Percentiles rank a stretch among this genome's conserved stretches.
Evolutionary conservation across 2,329 filamentous ascomycete species (phyloP).

Genomic region (Ceratocystis diversiconidia): DNA sequence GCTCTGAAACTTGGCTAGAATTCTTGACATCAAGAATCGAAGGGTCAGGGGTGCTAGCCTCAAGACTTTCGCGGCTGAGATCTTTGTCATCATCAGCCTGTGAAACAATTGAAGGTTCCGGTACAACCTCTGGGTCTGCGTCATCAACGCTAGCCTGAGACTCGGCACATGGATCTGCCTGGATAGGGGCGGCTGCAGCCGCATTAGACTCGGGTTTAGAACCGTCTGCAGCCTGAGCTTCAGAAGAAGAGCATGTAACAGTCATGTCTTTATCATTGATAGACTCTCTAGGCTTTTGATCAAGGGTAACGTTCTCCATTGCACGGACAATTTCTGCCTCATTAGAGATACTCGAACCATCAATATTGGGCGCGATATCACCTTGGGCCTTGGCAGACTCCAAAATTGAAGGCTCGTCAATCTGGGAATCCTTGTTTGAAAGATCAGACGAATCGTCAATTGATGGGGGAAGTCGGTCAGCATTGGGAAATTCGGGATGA

Average conservation of each 20-base stretch:
- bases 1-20: constrained; percentile 16
- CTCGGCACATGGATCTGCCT: neutral
- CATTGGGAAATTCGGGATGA: constrained; percentile 23
- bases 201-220: too few species aligned
- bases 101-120: constrained; percentile 18
- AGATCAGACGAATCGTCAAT: constrained; percentile 11
- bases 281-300: neutral
- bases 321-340: constrained; percentile 12
- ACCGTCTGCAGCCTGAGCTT: too few species aligned
- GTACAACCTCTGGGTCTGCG: constrained; percentile 14
- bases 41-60: constrained; percentile 11
- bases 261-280: neutral
- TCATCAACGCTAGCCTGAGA: neutral
- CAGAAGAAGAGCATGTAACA: neutral
- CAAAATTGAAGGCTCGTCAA: constrained; percentile 12
- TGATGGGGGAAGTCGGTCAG: constrained; percentile 20
- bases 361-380: neutral
- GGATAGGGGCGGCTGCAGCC: neutral
- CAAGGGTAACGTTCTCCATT: constrained; percentile 12
- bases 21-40: constrained; percentile 17
- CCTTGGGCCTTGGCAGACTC: neutral
- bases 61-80: constrained; percentile 14
- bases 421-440: constrained; percentile 8
- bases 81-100: constrained; percentile 17
- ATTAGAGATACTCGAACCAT: neutral